Base-by-base conservation (phyloP, 164 flowering plant species). In the Euptelea pleiosperma region DNA sequence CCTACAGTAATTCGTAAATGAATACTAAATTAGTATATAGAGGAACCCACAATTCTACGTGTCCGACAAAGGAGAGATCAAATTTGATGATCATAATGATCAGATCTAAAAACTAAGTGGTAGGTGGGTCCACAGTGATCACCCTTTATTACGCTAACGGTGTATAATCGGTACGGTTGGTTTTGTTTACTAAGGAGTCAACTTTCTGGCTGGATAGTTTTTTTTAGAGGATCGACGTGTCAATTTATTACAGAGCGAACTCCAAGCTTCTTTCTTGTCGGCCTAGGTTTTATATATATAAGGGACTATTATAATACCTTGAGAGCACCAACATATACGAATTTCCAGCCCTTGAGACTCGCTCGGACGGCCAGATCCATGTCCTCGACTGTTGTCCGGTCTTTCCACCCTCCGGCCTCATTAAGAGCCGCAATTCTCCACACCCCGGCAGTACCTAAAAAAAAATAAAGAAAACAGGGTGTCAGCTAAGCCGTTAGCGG, bases 331-430 rank as follows among this genome's bases (percentile, higher is more conserved):
- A 82, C 71, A 61, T 77, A 82, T 0, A 82, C 25, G 48, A 82
- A 82, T 60, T 79, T 79, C 87, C 87, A 82, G 35, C 87, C 87
- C 44, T 76, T 79, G 30, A 82, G 87, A 70, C 87, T 82, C 0
- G 84, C 87, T 30, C 87, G 57, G n/a, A 82, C 81, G 1, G 87
- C 84, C 56, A 82, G 57, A 50, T 82, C 87, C 87, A 82, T 82
- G 60, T 81, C 85, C 52, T 81, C 85, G 60, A 81, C 86, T 0
- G 86, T 81, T 34, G 86, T 81, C 54, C 86, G 65, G 50, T 82
- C 87, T 50, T 82, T 82, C 87, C 87, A 82, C 29, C 87, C 87
- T 35, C 87, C 87, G 3, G 87, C 84, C 62, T 79, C 87, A 25
- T 72, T 66, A 0, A 82, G 43, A 22, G 87, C 84, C 1, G 78